These are phyloP conservation scores for Metroxylon sagu DNA, from an alignment of 176 grass and related monocot genomes.

Conservation along the genomic window DNA sequence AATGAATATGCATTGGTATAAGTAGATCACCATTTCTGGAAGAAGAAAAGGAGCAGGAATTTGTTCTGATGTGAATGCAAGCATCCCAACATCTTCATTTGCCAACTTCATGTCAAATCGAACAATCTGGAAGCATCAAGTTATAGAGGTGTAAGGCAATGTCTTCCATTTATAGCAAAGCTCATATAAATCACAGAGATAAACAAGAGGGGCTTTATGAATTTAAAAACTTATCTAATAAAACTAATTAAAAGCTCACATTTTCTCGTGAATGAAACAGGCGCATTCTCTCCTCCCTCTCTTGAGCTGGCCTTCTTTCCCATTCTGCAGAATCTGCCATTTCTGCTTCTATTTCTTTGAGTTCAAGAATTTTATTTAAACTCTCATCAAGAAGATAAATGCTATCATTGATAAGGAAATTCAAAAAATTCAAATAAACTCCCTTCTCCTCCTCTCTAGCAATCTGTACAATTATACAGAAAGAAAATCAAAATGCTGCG, in stretches of 20 bases:
- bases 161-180: too few species aligned
- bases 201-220: too few species aligned
- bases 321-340: conserved; percentile 66
- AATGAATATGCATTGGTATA: neutral
- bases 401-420: conserved; percentile 96
- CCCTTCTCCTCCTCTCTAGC: conserved; percentile 94
- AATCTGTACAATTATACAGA: conserved; percentile 38
- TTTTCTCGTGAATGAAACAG: conserved; percentile 89
- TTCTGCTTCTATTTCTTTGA: conserved; percentile 97
- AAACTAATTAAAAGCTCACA: conserved; percentile 30
- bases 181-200: too few species aligned
- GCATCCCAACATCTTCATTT: conserved; percentile 98
- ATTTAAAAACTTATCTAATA: too few species aligned
- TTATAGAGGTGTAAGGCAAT: neutral
- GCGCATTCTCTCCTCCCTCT: conserved; percentile 87
- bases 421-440: conserved; percentile 91
- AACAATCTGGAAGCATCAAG: conserved; percentile 50
- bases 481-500: neutral
- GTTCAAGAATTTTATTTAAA: conserved; percentile 93
- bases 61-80: conserved; percentile 96
- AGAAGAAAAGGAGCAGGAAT: conserved; percentile 93
- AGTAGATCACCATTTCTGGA: conserved; percentile 77
- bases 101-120: conserved; percentile 96
- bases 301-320: conserved; percentile 68
- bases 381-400: conserved; percentile 99